These are phyloP conservation scores for Basipetospora chlamydospora DNA, from an alignment of 2,329 filamentous ascomycete genomes.

Conservation along the genomic window DNA sequence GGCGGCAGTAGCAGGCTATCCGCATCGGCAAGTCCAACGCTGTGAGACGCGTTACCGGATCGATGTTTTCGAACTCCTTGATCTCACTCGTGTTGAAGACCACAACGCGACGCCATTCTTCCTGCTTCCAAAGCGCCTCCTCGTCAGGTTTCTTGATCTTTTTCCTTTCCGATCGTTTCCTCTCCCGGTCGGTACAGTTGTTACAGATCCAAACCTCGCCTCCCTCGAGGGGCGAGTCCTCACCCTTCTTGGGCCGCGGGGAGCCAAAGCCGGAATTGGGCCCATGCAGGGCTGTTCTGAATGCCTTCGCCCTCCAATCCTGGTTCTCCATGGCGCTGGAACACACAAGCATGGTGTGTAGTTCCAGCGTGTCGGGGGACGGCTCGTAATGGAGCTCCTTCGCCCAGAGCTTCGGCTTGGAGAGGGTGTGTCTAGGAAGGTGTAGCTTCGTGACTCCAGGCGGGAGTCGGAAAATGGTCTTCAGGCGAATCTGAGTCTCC, in stretches of 20 bases:
- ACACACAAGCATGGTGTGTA: conserved; percentile 73
- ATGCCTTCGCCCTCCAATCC: conserved; percentile 50
- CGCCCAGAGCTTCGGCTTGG: conserved; percentile 79
- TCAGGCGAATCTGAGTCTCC: conserved; percentile 89
- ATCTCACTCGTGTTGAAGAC: conserved; percentile 85
- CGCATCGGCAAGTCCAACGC: conserved; percentile 83
- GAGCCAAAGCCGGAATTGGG: conserved; percentile 10
- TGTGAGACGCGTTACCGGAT: conserved; percentile 43
- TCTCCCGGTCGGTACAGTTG: conserved; percentile 83
- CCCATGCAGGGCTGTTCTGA: conserved; percentile 30
- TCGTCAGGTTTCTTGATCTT: conserved; percentile 89
- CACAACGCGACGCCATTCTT: conserved; percentile 68
- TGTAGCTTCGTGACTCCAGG: conserved; percentile 65
- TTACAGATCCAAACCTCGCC: conserved; percentile 87
- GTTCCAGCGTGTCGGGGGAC: conserved; percentile 60
- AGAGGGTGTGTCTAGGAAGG: conserved; percentile 79
- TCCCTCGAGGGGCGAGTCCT: conserved; percentile 63
- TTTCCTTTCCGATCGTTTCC: conserved; percentile 81
- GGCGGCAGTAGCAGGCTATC: conserved; percentile 92
- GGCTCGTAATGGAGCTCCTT: conserved; percentile 54
- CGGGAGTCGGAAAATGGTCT: conserved; percentile 64
- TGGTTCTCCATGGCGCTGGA: conserved; percentile 78
- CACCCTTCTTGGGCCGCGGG: conserved; percentile 25
- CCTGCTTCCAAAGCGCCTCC: conserved; percentile 71
- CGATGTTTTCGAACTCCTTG: conserved; percentile 58